Percentiles rank a stretch among this genome's conserved stretches.
Conservation (phyloP, 1,139 yeast genomes). For the Geotrichum fermentans region DNA sequence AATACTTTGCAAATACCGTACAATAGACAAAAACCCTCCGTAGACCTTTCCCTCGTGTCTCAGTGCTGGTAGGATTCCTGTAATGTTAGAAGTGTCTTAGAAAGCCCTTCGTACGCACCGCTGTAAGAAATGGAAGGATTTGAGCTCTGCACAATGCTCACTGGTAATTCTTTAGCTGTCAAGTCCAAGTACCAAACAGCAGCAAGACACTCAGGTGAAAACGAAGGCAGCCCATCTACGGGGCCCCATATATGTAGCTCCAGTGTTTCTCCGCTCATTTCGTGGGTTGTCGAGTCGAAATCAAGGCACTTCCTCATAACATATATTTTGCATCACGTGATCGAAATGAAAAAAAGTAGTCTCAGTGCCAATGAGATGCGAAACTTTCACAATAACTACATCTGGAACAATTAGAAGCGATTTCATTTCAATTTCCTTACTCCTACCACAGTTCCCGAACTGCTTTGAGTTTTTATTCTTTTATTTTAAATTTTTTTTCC, state of each 20-base stretch:
- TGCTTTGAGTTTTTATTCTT: too few relatives aligned
- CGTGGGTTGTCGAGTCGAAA: too few relatives aligned
- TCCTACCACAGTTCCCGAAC: too few relatives aligned
- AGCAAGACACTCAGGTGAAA: constrained; percentile 47
- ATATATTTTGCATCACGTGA: too few relatives aligned
- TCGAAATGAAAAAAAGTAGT: too few relatives aligned
- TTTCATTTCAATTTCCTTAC: too few relatives aligned
- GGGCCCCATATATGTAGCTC: constrained; percentile 60
- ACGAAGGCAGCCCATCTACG: constrained; percentile 31
- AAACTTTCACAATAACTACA: too few relatives aligned
- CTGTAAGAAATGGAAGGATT: constrained; percentile 51
- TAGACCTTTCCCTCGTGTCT: constrained; percentile 33
- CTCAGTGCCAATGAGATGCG: too few relatives aligned
- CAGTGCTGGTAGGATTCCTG: constrained; percentile 55
- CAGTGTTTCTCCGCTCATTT: constrained; percentile 23
- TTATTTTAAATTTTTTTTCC: too few relatives aligned
- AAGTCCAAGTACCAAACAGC: constrained; percentile 37
- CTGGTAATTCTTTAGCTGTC: constrained; percentile 28
- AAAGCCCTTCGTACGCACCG: background rate
- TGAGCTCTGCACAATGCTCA: constrained; percentile 49
- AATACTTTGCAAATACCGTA: constrained; percentile 35
- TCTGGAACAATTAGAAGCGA: too few relatives aligned
- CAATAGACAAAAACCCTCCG: constrained; percentile 51
- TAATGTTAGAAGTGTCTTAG: background rate
- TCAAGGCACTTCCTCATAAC: too few relatives aligned